Base-by-base conservation (phyloP, 2,329 filamentous ascomycete species). In the Zymoseptoria crescenta region DNA sequence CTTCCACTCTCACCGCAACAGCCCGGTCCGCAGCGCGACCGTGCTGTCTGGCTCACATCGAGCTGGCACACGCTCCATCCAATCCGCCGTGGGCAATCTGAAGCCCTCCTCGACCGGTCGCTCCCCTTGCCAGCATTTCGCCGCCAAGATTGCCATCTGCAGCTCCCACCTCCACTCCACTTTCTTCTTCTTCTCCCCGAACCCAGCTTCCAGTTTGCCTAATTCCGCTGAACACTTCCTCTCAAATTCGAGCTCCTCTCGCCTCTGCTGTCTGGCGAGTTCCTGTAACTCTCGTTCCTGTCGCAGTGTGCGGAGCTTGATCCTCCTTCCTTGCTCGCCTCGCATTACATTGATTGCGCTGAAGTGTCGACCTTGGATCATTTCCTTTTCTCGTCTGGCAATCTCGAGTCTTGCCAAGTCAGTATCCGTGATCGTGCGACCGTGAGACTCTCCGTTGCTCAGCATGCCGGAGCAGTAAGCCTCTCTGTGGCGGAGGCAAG, bases 401-500 rank as follows among this genome's bases (percentile, higher is more conserved):
- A 73, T 76, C 19, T 74, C 74, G 9, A 80, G 70, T 61, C 77
- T 76, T 30, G 69, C 69, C 8, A 71, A 70, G 54, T 79, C 77
- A 59, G 77, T 74, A 9, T 76, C 75, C 1, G 77, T 78, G n/a
- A 80, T 73, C 0, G 59, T 62, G 27, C 76, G 68, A 29, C 68
- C 61, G 54, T 74, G 72, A 1, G 62, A 62, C 28, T 69, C 64
- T 7, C 69, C 71, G 30, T 58, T 65, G 27, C 64, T 65, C 48
- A 69, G 69, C 7, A 63, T 70, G 10, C 76, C 76, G 4, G 72
- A 71, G 58, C 77, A 79, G 61, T 78, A 80, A 3, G 76, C 76
- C 59, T 78, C 75, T 72, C 79, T 79, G 60, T 79, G 74, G 60
- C 75, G 76, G 2, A 80, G 65, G 0, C 77, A 77, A 1, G 75